phyloP scores from a whole-genome alignment of 441 rosid genomes.

The Jatropha multifida region DNA sequence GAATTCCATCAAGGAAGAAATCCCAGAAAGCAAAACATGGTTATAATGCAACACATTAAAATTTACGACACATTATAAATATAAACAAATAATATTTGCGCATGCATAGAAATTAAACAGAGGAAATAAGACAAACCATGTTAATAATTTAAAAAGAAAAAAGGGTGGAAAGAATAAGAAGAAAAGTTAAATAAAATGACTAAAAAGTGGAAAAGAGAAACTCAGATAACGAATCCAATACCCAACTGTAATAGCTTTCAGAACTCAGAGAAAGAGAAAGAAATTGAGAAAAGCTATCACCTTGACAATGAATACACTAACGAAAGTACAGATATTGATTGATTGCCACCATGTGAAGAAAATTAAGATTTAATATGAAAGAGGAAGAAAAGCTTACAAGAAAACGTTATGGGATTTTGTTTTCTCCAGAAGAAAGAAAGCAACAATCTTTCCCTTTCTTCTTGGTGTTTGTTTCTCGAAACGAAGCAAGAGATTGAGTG shows the following conservation, averaged over 20 bases:
- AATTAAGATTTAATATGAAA: slow-evolving; percentile 16
- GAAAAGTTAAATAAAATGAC: slow-evolving; percentile 3
- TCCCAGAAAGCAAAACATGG: slow-evolving; percentile 21
- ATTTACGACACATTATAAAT: not conserved
- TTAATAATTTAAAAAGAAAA: not conserved
- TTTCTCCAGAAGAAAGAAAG: slow-evolving; percentile 34
- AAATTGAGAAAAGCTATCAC: slow-evolving; percentile 14
- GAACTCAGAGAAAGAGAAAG: not conserved
- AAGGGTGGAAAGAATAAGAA: not conserved
- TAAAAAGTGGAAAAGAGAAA: not conserved
- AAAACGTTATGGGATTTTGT: slow-evolving; percentile 35
- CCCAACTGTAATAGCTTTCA: not conserved
- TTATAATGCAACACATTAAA: slow-evolving; percentile 9
- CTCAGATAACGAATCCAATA: slow-evolving; percentile 3
- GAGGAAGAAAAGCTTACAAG: slow-evolving; percentile 24
- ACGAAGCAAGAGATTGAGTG: slow-evolving; percentile 52
- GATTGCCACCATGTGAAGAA: not conserved
- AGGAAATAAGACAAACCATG: slow-evolving; percentile 10
- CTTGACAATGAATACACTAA: slow-evolving; percentile 16
- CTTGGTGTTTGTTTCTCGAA: slow-evolving; percentile 18
- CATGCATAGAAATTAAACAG: not conserved
- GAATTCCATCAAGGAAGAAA: slow-evolving; percentile 13
- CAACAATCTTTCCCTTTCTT: slow-evolving; percentile 21
- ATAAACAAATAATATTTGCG: not conserved
- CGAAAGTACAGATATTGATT: slow-evolving; percentile 7